These are phyloP conservation scores for Xylaria hypoxylon DNA, from an alignment of 2,329 filamentous ascomycete genomes.

Conservation along the genomic window DNA sequence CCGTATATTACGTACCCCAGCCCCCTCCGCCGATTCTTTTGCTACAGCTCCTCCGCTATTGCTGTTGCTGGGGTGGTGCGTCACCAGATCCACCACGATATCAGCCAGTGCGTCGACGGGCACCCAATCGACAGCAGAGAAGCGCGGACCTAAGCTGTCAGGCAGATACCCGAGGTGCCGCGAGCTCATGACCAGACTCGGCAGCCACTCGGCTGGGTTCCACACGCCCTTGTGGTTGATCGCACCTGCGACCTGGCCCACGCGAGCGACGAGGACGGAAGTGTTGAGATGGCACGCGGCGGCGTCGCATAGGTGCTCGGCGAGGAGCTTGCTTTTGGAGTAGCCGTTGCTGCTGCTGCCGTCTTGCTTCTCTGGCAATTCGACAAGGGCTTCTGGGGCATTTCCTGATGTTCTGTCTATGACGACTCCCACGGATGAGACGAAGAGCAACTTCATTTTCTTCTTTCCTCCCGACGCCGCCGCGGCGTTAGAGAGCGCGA, in stretches of 20 bases:
- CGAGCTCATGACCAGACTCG: constrained; percentile 56
- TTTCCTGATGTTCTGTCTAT: constrained; percentile 10
- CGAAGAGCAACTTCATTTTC: constrained; percentile 37
- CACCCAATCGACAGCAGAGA: constrained; percentile 57
- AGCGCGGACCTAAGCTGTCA: constrained; percentile 49
- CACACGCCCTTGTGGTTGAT: constrained; percentile 48
- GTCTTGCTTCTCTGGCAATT: constrained; percentile 21
- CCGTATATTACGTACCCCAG: constrained; percentile 45
- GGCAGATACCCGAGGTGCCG: constrained; percentile 54
- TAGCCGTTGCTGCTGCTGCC: constrained; percentile 43
- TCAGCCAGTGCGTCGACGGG: constrained; percentile 57
- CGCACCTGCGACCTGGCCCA: constrained; percentile 49
- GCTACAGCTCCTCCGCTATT: background rate
- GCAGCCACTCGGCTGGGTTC: constrained; percentile 58
- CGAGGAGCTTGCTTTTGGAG: constrained; percentile 46
- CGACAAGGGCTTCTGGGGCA: constrained; percentile 38
- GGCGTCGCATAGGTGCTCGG: constrained; percentile 45
- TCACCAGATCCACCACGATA: constrained; percentile 51
- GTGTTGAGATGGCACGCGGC: constrained; percentile 38
- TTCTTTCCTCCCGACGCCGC: constrained; percentile 13
- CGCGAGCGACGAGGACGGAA: constrained; percentile 40
- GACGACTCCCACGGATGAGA: constrained; percentile 43
- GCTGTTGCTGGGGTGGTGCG: background rate
- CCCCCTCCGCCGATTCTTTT: background rate
- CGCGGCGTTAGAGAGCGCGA: constrained; percentile 37